Percentiles rank a stretch among this genome's conserved stretches.
phyloP scores from a whole-genome alignment of 179 eudicot species.

The Heliamphora pulchella region DNA sequence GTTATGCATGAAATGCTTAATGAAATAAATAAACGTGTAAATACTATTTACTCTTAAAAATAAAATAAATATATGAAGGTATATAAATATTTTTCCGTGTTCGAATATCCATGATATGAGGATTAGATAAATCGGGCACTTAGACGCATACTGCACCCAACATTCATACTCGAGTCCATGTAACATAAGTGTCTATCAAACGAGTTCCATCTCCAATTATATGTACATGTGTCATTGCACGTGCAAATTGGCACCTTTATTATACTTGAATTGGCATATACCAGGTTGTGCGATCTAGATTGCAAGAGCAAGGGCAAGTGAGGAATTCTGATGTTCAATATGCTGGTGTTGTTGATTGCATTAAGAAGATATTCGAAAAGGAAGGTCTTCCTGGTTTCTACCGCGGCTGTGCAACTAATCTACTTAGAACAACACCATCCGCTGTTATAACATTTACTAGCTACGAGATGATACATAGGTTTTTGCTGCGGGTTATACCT shows the following conservation, averaged over 20 bases:
- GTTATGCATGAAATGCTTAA: too few species aligned
- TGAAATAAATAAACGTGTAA: too few species aligned
- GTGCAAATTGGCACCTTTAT: not conserved
- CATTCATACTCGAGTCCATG: too few species aligned
- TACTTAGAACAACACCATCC: constrained; percentile 79
- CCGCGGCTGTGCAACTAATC: constrained; percentile 89
- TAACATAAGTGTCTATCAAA: too few species aligned
- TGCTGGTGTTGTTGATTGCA: constrained; percentile 66
- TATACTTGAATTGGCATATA: not conserved
- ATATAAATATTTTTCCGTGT: too few species aligned
- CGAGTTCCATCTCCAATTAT: not conserved
- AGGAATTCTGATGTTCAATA: constrained; percentile 47
- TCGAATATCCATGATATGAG: too few species aligned
- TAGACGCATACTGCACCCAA: too few species aligned
- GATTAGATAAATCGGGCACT: too few species aligned
- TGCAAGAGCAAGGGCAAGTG: constrained; percentile 82
- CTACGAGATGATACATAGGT: constrained; percentile 73
- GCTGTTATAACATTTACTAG: constrained; percentile 91
- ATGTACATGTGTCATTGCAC: not conserved
- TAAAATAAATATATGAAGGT: too few species aligned
- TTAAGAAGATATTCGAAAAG: constrained; percentile 53
- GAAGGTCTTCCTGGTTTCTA: constrained; percentile 82
- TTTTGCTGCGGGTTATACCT: constrained; percentile 38
- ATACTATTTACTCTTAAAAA: too few species aligned
- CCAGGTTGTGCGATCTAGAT: constrained; percentile 83